These are phyloP conservation scores for Rhynchosporium agropyri DNA, from an alignment of 2,329 filamentous ascomycete genomes.

Conservation along the genomic window DNA sequence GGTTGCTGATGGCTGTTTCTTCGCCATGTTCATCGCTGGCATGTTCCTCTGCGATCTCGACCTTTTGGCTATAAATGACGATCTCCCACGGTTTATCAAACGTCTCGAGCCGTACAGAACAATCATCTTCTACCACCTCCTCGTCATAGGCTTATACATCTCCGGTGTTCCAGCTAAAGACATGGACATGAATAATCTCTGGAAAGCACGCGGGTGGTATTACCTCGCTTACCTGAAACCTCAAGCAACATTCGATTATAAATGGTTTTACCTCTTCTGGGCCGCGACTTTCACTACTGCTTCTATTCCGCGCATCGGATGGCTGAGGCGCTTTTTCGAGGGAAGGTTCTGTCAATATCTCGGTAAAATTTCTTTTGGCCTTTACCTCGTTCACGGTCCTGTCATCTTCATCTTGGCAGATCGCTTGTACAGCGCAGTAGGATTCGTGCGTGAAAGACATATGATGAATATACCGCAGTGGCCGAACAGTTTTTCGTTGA, in stretches of 20 bases:
- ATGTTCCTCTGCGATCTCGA: constrained; percentile 67
- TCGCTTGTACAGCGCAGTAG: constrained; percentile 62
- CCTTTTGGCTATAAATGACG: constrained; percentile 51
- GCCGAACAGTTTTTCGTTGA: constrained; percentile 65
- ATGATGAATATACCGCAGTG: constrained; percentile 51
- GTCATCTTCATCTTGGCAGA: constrained; percentile 63
- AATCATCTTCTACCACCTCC: constrained; percentile 54
- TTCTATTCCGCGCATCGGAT: constrained; percentile 57
- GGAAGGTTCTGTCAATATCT: constrained; percentile 61
- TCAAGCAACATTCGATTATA: constrained; percentile 66
- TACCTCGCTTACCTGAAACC: constrained; percentile 58
- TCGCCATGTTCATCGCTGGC: constrained; percentile 61
- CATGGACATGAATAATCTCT: constrained; percentile 52
- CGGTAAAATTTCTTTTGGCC: constrained; percentile 62
- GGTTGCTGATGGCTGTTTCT: constrained; percentile 65
- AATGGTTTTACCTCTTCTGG: constrained; percentile 70
- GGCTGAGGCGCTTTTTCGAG: constrained; percentile 64
- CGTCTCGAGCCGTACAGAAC: constrained; percentile 52
- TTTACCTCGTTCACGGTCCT: constrained; percentile 68
- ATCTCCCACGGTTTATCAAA: constrained; percentile 54
- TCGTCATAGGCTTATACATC: constrained; percentile 57
- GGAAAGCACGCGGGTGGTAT: constrained; percentile 53
- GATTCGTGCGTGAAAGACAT: constrained; percentile 55
- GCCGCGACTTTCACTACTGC: constrained; percentile 61
- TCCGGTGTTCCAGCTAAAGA: constrained; percentile 62